These are phyloP conservation scores for Cochlearia excelsa DNA, from an alignment of 345 rosid genomes.

Conservation along the genomic window DNA sequence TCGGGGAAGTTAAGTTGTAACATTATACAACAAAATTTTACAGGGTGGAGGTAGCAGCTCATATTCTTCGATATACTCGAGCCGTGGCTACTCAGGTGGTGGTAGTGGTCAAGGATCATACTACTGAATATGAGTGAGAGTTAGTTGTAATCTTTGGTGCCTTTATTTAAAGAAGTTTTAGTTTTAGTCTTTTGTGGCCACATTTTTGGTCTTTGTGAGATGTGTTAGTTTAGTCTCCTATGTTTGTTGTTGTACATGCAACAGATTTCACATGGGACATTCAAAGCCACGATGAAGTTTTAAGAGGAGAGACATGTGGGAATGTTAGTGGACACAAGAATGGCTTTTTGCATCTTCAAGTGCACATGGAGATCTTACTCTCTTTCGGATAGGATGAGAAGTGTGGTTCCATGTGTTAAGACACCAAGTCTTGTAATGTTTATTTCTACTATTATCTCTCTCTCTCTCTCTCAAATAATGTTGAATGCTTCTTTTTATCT, in stretches of 20 bases:
- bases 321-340: no score
- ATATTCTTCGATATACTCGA: constrained; percentile 76
- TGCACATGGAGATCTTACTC: constrained; percentile 30
- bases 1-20: constrained; percentile 8
- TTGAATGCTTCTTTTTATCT: no score
- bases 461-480: constrained; percentile 2
- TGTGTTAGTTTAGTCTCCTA: no score
- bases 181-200: constrained; percentile 33
- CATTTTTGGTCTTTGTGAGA: no score
- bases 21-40: constrained; percentile 4
- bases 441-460: background rate
- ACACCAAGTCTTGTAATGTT: no score
- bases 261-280: no score
- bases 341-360: constrained; percentile 31
- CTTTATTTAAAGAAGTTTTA: constrained; percentile 13
- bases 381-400: constrained; percentile 44
- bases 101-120: constrained; percentile 70
- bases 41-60: constrained; percentile 90
- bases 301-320: no score
- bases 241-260: constrained; percentile 9
- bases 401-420: background rate
- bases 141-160: constrained; percentile 7
- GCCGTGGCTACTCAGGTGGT: constrained; percentile 87
- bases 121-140: constrained; percentile 60
- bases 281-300: no score